Evolutionary conservation across 306 rosid species (phyloP).

Genomic region (Delonix regia): DNA sequence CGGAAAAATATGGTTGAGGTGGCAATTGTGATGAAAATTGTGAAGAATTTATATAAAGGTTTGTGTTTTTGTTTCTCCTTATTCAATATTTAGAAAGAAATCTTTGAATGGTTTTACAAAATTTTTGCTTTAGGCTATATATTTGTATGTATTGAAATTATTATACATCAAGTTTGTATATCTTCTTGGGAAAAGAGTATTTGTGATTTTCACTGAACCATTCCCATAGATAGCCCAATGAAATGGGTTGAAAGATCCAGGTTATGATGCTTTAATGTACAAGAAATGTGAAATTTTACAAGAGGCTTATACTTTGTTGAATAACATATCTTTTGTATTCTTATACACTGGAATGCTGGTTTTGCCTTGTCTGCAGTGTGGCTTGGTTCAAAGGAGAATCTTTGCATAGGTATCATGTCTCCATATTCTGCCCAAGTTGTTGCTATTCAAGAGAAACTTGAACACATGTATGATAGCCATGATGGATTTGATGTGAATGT

Average conservation of each 20-base stretch:
- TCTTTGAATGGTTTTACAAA: background rate
- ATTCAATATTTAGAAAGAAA: background rate
- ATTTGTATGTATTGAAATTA: background rate
- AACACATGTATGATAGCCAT: slow-evolving; percentile 24
- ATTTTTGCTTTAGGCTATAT: background rate
- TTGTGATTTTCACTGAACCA: background rate
- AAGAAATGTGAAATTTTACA: background rate
- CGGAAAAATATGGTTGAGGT: slow-evolving; percentile 68
- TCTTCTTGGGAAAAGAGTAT: background rate
- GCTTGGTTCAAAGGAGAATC: slow-evolving; percentile 28
- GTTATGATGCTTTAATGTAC: background rate
- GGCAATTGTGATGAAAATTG: slow-evolving; percentile 49
- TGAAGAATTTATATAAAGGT: slow-evolving; percentile 58
- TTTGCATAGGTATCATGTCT: slow-evolving; percentile 66
- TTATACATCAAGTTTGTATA: background rate
- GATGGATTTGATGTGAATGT: slow-evolving; percentile 64
- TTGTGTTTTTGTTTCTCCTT: background rate
- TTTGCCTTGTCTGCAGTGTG: slow-evolving; percentile 43
- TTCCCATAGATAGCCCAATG: background rate
- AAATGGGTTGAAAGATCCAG: background rate
- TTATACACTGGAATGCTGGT: background rate
- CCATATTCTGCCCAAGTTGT: slow-evolving; percentile 75
- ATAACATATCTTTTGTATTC: background rate
- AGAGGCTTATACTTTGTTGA: background rate
- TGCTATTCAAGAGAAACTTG: slow-evolving; percentile 49